These are phyloP conservation scores for Pinus tabuliformis DNA, from an alignment of 75 land plant genomes.

Conservation along the genomic window DNA sequence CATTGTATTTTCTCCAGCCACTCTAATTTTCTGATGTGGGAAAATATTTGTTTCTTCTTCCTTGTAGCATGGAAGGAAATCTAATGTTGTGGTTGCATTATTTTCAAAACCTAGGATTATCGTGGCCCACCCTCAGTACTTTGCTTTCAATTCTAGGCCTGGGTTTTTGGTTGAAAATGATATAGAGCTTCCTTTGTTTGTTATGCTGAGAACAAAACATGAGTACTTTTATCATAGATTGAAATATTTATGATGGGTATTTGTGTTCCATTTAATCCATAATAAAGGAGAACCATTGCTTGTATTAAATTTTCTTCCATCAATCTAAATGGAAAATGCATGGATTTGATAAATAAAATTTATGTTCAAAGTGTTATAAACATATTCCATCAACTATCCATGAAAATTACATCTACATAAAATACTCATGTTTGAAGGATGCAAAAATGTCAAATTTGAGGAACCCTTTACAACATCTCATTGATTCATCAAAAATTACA, in stretches of 20 bases:
- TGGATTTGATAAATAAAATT: too few relatives aligned
- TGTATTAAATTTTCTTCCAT: too few relatives aligned
- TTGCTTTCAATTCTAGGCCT: slow-evolving; percentile 86
- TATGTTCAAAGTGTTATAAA: too few relatives aligned
- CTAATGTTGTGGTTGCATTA: neutral
- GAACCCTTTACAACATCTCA: too few relatives aligned
- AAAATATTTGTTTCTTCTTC: slow-evolving; percentile 50
- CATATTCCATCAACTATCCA: too few relatives aligned
- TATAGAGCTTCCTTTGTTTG: slow-evolving; percentile 45
- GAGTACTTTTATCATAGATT: slow-evolving; percentile 43
- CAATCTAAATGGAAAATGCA: too few relatives aligned
- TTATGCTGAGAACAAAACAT: slow-evolving; percentile 56
- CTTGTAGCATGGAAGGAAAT: slow-evolving; percentile 60
- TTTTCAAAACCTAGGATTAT: slow-evolving; percentile 53
- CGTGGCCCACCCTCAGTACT: slow-evolving; percentile 76
- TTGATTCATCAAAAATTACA: too few relatives aligned
- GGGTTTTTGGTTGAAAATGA: slow-evolving; percentile 44
- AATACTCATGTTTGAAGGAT: too few relatives aligned
- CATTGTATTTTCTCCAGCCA: slow-evolving; percentile 61
- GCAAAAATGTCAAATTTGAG: too few relatives aligned
- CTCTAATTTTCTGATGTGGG: slow-evolving; percentile 37
- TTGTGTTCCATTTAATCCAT: too few relatives aligned
- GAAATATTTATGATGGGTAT: neutral
- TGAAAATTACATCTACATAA: too few relatives aligned
- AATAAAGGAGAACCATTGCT: too few relatives aligned